Base-by-base conservation (phyloP, 768 basidiomycete genomes). In the Lactarius sp. region DNA sequence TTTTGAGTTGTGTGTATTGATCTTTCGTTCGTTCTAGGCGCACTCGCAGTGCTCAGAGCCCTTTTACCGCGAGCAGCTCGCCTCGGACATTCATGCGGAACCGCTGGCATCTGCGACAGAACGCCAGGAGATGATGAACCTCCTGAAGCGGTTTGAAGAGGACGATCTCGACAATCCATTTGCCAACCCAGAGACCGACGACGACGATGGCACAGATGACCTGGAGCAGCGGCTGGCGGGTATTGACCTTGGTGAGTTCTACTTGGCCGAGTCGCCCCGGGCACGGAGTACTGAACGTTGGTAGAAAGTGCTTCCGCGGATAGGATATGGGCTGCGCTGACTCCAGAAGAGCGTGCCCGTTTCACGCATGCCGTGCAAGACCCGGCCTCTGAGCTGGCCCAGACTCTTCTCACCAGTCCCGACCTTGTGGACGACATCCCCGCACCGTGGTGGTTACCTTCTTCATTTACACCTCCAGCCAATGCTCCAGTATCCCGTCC, bases 31-130 rank as follows among this genome's bases (percentile, higher is more conserved):
- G n/a, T 34, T 42, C 49, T 49, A 79, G 90, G 70, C 76, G 53
- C 92, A 94, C 73, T 77, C 79, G 3, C 80, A 82, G 72, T 94
- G 92, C 76, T 92, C 91, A 31, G 92, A 94, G 72, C 75, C 78
- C 0, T 94, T 94, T 72, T 93, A 92, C 73, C 84, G 84, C 67
- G 85, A 84, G 56, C 87, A 91, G 70, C 74, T 94, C 4, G 84
- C 88, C 66, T 73, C 73, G 1, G 84, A 87, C 52, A 86, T 91
- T 58, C 79, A 78, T 46, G 71, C 80, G 0, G 79, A 77, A 41
- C 79, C 86, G 4, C 81, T 84, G 5, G 84, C 81, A 69, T 77
- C 81, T 3, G 73, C 76, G 0, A 76, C 82, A 62, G 90, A 94
- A 70, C 78, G 84, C 50, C 71, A 74, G 52, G 77, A 80, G 65